Base-by-base conservation (phyloP, 371 early-diverging fungal genomes). In the Saksenaea oblongispora region DNA sequence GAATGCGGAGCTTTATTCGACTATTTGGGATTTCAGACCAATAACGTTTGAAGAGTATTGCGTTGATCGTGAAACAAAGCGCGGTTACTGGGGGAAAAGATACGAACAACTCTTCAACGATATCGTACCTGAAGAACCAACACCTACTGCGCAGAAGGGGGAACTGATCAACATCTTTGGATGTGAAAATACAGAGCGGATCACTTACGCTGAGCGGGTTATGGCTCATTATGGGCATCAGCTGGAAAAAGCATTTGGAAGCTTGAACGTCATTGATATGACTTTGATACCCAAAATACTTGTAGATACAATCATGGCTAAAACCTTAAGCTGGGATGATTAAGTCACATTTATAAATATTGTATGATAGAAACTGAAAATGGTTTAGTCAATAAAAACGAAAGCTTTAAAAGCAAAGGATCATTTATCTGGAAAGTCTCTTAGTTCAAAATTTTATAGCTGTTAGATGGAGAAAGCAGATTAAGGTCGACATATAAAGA, bases 141-240 rank as follows among this genome's bases (percentile, higher is more conserved):
- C 18, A 8, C 9, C 24, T 10, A 7, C 51, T 22, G 8, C 3
- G 3, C 51, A 22, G 51, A 47, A 22, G 22, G 7, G 1, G 10
- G 22, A 47, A 1, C 22, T 47, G 51, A 8, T 0, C 3, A 7
- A 22, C 8, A 22, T 47, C 3, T 36, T 36, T 24, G 61, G 36
- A 1, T 11, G 22, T 10, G 26, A 44, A 15, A 18, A 39, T 22
- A 10, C 3, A 7, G 27, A 44, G 10, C 22, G 17, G 15, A 22
- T 28, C 1, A 22, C 10, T 22, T 58, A 58, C 31, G 64, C 64
- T 22, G 28, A 54, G 31, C 64, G 60, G 17, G 54, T 64, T 3
- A 41, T 64, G 35, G n/a, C n/a, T 37, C 18, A 64, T 58, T 64
- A 64, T 22, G 58, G 37, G 1, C 57, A 64, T 55, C 64, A 64